phyloP scores from a whole-genome alignment of 2,329 filamentous ascomycete genomes.

The Lasiodiplodia sp. region DNA sequence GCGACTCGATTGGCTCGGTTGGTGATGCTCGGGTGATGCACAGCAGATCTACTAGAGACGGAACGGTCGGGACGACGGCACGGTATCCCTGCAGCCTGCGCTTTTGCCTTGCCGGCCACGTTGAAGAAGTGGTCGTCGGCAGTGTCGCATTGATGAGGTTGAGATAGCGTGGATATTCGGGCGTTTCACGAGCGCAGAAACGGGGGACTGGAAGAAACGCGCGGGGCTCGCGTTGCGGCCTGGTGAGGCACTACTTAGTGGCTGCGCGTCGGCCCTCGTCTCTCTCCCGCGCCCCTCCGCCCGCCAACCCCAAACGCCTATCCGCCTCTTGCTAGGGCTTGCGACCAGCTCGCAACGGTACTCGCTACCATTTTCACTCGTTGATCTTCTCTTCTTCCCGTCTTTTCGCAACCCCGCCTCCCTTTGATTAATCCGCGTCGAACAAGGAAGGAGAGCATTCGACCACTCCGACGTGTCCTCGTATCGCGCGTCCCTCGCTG shows the following conservation, averaged over 20 bases:
- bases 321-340: slow-evolving; percentile 20
- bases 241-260: background rate
- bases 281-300: slow-evolving; percentile 15
- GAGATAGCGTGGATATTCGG: slow-evolving; percentile 7
- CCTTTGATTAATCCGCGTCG: background rate
- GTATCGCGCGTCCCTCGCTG: slow-evolving; percentile 20
- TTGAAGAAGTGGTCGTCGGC: background rate
- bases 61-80: slow-evolving; percentile 18
- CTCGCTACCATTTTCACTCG: slow-evolving; percentile 31
- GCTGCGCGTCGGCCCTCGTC: slow-evolving; percentile 9
- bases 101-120: background rate
- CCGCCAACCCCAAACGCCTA: slow-evolving; percentile 10
- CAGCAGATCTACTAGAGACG: slow-evolving; percentile 18
- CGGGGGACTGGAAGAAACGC: background rate
- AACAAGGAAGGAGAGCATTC: slow-evolving; percentile 2
- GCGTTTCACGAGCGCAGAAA: slow-evolving; percentile 13
- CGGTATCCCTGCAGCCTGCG: background rate
- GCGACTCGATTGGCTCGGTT: background rate
- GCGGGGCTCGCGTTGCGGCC: slow-evolving; percentile 2
- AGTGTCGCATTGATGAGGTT: slow-evolving; percentile 23
- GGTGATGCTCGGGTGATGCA: background rate
- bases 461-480: slow-evolving; percentile 10
- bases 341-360: slow-evolving; percentile 19
- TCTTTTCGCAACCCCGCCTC: background rate
- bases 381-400: slow-evolving; percentile 20